Base-by-base conservation (phyloP, 2,329 filamentous ascomycete genomes). In the Thielaviopsis ethacetica region DNA sequence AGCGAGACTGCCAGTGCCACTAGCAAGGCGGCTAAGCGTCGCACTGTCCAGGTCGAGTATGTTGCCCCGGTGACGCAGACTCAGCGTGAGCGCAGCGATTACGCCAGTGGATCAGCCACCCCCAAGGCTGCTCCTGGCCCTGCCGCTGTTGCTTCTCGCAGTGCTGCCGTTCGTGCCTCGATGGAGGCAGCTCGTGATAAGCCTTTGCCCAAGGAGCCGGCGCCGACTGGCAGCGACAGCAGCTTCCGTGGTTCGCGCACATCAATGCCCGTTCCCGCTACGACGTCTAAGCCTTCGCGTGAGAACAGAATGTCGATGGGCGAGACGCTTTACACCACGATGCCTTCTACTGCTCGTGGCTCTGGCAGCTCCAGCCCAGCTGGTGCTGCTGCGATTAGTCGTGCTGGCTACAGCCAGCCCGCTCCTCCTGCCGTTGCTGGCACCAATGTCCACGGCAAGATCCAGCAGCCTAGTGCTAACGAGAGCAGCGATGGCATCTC, bases 41-140 rank as follows among this genome's bases (percentile, higher is more conserved):
- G 91, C 65, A 98, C 93, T 0, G 89, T 98, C 0, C 93, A 98
- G 72, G 88, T 98, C 62, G 93, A 98, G 74, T 98, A 98, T 70
- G 93, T 97, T 59, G 87, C 91, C 21, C 93, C 93, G 24, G 84
- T 85, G 26, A 94, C 89, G 5, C 84, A 91, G 67, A 96, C 91
- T 0, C 80, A 85, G 62, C 82, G 91, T 63, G 89, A 86, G 67
- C 49, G 53, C n/a, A 62, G 69, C 63, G 67, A 71, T 7, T 67
- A 62, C 41, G 58, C 62, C 27, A 62, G 5, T 63, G 63, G 17
- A 55, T 49, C n/a, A 64, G 50, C 59, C 9, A 54, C 54, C 1
- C 55, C 59, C 22, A 60, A 60, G 59, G 76, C 76, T 63, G 76
- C 79, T 62, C 73, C 77, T 24, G 77, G 78, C 73, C 62, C 72